phyloP scores from a whole-genome alignment of 148 eudicot species.

The Camellia granthamiana region DNA sequence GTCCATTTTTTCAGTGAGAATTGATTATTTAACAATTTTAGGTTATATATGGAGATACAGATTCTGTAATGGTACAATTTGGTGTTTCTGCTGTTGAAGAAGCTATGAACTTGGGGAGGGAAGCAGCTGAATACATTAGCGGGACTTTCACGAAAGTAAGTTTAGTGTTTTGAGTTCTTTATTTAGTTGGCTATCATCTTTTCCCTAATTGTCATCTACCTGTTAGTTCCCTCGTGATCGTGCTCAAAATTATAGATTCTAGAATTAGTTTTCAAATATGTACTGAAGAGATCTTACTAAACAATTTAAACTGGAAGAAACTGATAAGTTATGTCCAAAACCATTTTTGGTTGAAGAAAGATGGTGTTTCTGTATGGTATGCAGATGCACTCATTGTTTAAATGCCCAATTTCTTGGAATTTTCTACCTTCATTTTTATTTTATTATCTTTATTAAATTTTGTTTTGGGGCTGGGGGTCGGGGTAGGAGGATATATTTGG shows the following conservation, averaged over 20 bases:
- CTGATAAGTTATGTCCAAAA: not conserved
- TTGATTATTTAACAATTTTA: conserved; percentile 29
- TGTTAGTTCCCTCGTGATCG: not conserved
- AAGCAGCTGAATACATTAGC: conserved; percentile 93
- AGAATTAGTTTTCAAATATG: no score
- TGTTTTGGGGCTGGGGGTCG: not conserved
- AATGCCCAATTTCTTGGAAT: not conserved
- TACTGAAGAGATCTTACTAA: not conserved
- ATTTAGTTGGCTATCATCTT: not conserved
- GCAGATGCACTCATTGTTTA: not conserved
- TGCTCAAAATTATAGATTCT: not conserved
- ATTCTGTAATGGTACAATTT: conserved; percentile 98
- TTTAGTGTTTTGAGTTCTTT: not conserved
- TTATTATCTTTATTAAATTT: not conserved
- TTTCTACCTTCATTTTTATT: no score
- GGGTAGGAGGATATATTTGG: not conserved
- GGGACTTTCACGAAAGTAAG: conserved; percentile 78
- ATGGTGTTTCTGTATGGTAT: not conserved
- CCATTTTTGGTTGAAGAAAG: not conserved
- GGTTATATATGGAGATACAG: conserved; percentile 99
- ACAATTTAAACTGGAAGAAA: not conserved
- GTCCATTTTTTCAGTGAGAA: not conserved
- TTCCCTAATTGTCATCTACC: not conserved
- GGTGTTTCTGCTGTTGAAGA: conserved; percentile 80
- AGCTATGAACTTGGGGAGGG: conserved; percentile 93